phyloP scores from a whole-genome alignment of 768 basidiomycete species.

The Hysterangium stoloniferum region DNA sequence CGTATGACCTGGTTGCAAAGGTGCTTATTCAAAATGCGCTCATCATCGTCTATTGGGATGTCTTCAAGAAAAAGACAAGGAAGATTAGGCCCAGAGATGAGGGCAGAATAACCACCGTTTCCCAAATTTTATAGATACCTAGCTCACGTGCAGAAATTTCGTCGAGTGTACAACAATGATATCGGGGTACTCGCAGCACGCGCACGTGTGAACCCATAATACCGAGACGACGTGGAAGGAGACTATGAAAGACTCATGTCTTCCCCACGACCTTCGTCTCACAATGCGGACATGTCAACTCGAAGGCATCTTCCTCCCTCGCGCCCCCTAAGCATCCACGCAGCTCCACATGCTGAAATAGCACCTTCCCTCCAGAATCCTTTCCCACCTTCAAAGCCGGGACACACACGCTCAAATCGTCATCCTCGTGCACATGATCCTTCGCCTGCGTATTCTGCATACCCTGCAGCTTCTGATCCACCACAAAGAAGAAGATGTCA shows the following conservation, averaged over 20 bases:
- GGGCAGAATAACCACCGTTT: slow-evolving; percentile 17
- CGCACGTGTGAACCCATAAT: too few relatives aligned
- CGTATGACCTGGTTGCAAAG: slow-evolving; percentile 59
- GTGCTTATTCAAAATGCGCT: slow-evolving; percentile 55
- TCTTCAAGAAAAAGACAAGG: slow-evolving; percentile 41
- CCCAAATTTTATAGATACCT: slow-evolving; percentile 96
- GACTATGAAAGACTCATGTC: slow-evolving; percentile 43
- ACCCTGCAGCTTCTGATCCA: slow-evolving; percentile 87
- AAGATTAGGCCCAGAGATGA: background rate
- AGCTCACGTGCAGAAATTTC: slow-evolving; percentile 91
- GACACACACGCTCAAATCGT: slow-evolving; percentile 74
- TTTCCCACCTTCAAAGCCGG: slow-evolving; percentile 46
- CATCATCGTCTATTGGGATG: slow-evolving; percentile 61
- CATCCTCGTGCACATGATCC: slow-evolving; percentile 69
- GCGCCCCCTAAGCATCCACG: slow-evolving; percentile 52
- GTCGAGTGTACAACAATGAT: slow-evolving; percentile 84
- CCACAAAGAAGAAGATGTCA: slow-evolving; percentile 65
- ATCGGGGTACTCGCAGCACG: slow-evolving; percentile 59
- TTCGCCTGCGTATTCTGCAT: slow-evolving; percentile 67
- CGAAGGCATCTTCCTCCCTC: slow-evolving; percentile 55
- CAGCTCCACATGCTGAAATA: slow-evolving; percentile 58
- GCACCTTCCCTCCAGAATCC: slow-evolving; percentile 51
- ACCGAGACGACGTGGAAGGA: slow-evolving; percentile 1
- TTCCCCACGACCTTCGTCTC: slow-evolving; percentile 56
- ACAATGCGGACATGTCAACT: slow-evolving; percentile 78